Evolutionary conservation across 345 rosid genomes (phyloP).

Genomic region (Linum lewisii): DNA sequence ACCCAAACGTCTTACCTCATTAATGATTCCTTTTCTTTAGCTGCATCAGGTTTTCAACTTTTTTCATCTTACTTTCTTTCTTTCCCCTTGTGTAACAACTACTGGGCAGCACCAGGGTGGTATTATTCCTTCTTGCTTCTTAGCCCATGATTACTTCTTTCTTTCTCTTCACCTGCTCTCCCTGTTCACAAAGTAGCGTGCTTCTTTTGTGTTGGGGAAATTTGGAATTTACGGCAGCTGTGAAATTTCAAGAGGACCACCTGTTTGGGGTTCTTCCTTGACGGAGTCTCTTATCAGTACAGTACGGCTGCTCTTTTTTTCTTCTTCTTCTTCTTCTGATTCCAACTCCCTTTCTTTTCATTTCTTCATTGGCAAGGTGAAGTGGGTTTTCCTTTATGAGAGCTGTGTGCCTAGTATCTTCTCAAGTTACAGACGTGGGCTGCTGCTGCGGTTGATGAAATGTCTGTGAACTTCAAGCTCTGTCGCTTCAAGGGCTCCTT

Average conservation of each 20-base stretch:
- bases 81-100: conserved; percentile 12
- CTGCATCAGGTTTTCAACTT: conserved; percentile 31
- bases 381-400: conserved; percentile 11
- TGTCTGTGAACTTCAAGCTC: conserved; percentile 46
- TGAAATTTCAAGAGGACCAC: neutral
- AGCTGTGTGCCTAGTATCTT: too few relatives aligned
- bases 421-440: too few relatives aligned
- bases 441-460: conserved; percentile 26
- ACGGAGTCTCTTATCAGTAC: neutral
- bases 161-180: neutral
- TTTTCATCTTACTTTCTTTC: conserved; percentile 25
- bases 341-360: conserved; percentile 18
- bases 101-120: conserved; percentile 4
- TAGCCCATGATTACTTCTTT: neutral
- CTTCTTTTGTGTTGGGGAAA: neutral
- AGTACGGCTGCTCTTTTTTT: conserved; percentile 6
- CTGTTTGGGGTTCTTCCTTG: neutral
- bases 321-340: conserved; percentile 9
- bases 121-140: neutral
- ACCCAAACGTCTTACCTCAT: conserved; percentile 25
- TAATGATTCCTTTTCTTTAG: conserved; percentile 36
- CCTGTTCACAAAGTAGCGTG: neutral
- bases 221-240: neutral
- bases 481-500: conserved; percentile 32
- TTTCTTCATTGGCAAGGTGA: neutral